Conservation (phyloP, 2,329 filamentous ascomycete species). For the Sarocladium oryzae region DNA sequence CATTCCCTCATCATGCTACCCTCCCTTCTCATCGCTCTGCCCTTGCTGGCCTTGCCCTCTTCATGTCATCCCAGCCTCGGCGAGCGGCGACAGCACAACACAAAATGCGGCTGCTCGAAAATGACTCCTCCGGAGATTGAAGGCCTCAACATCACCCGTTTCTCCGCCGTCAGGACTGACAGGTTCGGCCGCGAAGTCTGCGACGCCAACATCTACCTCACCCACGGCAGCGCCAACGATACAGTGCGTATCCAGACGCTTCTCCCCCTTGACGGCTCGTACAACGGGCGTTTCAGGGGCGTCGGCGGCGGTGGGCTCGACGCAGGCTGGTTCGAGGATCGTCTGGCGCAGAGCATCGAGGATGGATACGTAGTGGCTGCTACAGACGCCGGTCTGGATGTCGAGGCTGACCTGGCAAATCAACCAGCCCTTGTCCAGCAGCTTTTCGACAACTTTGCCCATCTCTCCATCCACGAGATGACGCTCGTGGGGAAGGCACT, state of each 20-base stretch:
- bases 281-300: slow-evolving; percentile 22
- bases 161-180: slow-evolving; percentile 5
- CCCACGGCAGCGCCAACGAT: not conserved
- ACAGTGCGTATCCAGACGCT: slow-evolving; percentile 6
- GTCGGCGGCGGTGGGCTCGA: slow-evolving; percentile 23
- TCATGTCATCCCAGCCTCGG: not conserved
- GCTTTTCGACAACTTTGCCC: slow-evolving; percentile 29
- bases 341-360: slow-evolving; percentile 11
- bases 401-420: slow-evolving; percentile 13
- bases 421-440: slow-evolving; percentile 13
- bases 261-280: not conserved
- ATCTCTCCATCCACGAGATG: slow-evolving; percentile 16
- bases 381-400: slow-evolving; percentile 13
- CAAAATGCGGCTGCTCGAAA: not conserved
- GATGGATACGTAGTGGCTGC: slow-evolving; percentile 14
- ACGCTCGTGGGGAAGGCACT: slow-evolving; percentile 31
- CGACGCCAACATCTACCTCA: slow-evolving; percentile 3
- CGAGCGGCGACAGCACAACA: not conserved
- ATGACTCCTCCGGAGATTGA: slow-evolving; percentile 1
- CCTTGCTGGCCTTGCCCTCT: not conserved
- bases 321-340: slow-evolving; percentile 15
- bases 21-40: not conserved
- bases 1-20: too few relatives aligned
- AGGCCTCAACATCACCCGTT: not conserved
- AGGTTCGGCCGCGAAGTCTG: slow-evolving; percentile 1